Evolutionary conservation across 371 early-diverging fungal species (phyloP), one percentile per base, ranked within the genome.

Genomic region (Rhizopus delemar): DNA sequence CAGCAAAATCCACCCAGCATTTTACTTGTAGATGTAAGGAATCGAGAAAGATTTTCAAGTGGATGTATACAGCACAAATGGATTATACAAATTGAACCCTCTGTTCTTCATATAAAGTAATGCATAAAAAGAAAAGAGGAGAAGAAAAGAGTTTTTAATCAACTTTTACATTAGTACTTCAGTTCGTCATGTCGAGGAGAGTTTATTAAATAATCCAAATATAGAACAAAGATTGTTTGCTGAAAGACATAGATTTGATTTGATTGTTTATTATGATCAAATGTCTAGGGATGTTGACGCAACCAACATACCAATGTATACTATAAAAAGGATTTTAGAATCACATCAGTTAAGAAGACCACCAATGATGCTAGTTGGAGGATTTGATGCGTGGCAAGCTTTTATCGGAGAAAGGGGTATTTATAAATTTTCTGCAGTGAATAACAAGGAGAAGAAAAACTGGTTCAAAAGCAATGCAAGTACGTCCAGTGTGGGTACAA

Each of bases 21-120:
- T 5, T 69, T 95, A 31, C 51, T 95, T 5, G 64, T 95, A 43
- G 95, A 95, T 71, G 79, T 93, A 8, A 79, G 95, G 35, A 69
- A 78, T 15, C 78, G 83, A 41, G 79, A 82, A 11, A 78, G 83
- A 34, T 93, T 81, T 71, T 69, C 70, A 6, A 62, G 70, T 46
- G 91, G 91, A 1, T 90, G 85, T 35, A 81, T 95, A 16, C 85
- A 82, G 46, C 83, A 87, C 70, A 63, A 69, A 36, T 69, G 76
- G 60, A 70, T 88, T 9, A 86, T 93, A n/a, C 86, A 91, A 57
- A 65, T 95, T 2, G 92, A 94, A 38, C 95, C 95, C 0, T 39
- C 71, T 2, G 71, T 83, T 8, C 60, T 90, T 4, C 64, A 69
- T 33, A 71, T 73, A 43, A 77, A 75, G 81, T 86, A 79, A 61